Base-by-base conservation (phyloP, 2,329 filamentous ascomycete genomes). In the Fusarium clavum region DNA sequence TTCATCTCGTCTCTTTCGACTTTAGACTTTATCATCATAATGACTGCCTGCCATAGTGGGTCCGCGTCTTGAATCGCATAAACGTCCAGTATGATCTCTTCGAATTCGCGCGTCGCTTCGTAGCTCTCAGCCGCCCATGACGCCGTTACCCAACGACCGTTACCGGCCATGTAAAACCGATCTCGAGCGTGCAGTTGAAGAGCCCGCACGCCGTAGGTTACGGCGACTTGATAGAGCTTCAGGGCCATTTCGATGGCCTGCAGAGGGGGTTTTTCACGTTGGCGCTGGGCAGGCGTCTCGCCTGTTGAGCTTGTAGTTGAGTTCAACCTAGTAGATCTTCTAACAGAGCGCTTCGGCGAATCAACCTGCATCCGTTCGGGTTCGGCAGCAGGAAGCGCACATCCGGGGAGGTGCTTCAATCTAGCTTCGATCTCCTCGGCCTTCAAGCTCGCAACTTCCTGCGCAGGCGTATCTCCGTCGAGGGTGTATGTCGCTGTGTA, bases 171-270 rank as follows among this genome's bases (percentile, higher is more conserved):
- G 38, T 76, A 77, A 61, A 81, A 81, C 0, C 79, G 73, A 8
- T 79, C 66, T 8, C 72, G 59, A 2, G 78, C 72, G 6, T 79
- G 52, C 2, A 79, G 67, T 60, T 73, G 72, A 1, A 82, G 77
- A 0, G 76, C 64, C 2, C 75, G 70, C 4, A 81, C 76, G 14
- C 78, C 69, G 63, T 77, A 82, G 54, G 78, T 80, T 51, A 79
- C 76, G 0, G 81, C 81, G 52, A 81, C 76, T 40, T 77, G 56
- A 72, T 80, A 83, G 22, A 80, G 61, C 0, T 69, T 65, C 8
- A 78, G 49, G 16, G 69, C 53, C 10, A 77, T 64, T 1, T 62
- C 56, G 2, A 11, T 38, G 9, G 34, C 18, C 6, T 38, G 34
- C 18, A 38, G 18, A n/a, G 34, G 18, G 34, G 34, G 34, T 3